Base-by-base conservation (phyloP, 352 stramenopile genomes). In the Phytophthora macrochlamydospora region DNA sequence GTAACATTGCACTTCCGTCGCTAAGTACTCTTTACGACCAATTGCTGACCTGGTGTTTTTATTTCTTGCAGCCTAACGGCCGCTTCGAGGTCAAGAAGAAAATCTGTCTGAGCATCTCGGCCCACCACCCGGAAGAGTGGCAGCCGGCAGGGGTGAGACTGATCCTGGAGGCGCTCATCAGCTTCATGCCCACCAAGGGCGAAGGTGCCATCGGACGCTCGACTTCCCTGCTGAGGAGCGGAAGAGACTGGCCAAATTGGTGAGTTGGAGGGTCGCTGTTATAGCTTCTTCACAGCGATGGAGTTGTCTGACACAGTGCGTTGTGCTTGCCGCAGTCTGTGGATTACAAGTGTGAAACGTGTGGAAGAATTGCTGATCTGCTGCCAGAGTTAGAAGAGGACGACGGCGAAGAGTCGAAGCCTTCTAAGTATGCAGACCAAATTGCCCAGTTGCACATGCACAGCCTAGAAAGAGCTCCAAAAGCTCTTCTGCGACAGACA, bases 41-140 rank as follows among this genome's bases (percentile, higher is more conserved):
- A n/a, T 31, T 55, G 37, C 11, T 6, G 2, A 29, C 0, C 40
- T 59, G 29, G 18, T 55, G 8, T 53, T 42, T n/a, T 44, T 31
- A 13, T 58, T 13, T 64, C 7, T 13, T 63, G 12, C 59, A 93
- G 82, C 92, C 93, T 5, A 99, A 98, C 59, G 98, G 98, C 33
- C 92, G 97, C 37, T 99, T 99, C 74, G 96, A 99, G 78, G 91
- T 97, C 6, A 93, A 93, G 63, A 98, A 97, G 56, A 99, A 99
- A 83, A 98, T 99, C 59, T 99, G 98, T 78, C 73, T 99, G 18
- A 98, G 90, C 42, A 99, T 99, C 57, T 98, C 93, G 18, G 94
- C 97, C 4, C 96, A 98, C 73, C 98, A 99, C 76, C 97, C 97
- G 0, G 98, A 99, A 72, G 85, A 99, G 64, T 99, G 98, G 97